These are phyloP conservation scores for Pseudogymnoascus sp. DNA, from an alignment of 2,329 filamentous ascomycete genomes.

Conservation along the genomic window DNA sequence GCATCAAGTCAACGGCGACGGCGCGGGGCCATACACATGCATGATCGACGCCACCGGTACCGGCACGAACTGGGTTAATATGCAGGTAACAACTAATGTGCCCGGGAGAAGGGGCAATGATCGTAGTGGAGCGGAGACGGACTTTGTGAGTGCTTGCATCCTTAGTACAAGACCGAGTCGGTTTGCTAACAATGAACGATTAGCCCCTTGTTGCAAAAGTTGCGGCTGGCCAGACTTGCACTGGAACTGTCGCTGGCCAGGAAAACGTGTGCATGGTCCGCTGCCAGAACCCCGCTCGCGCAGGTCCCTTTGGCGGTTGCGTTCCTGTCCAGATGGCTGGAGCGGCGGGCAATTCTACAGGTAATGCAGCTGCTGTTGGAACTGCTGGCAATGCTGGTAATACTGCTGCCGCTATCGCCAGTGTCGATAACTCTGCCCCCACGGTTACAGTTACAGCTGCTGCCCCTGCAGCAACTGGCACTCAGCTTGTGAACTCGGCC, in stretches of 20 bases:
- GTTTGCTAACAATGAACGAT: conserved; percentile 14
- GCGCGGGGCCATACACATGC: conserved; percentile 48
- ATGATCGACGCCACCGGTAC: conserved; percentile 56
- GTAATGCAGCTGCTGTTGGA: conserved; percentile 12
- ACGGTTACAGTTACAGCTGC: background rate
- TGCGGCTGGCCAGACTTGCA: conserved; percentile 47
- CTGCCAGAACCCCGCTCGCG: conserved; percentile 51
- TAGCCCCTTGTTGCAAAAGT: conserved; percentile 50
- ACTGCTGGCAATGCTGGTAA: background rate
- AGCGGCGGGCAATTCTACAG: conserved; percentile 14
- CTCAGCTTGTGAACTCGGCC: background rate
- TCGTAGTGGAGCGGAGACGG: conserved; percentile 30
- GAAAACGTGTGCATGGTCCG: conserved; percentile 54
- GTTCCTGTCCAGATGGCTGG: conserved; percentile 44
- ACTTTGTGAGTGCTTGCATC: conserved; percentile 27
- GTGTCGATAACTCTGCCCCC: conserved; percentile 7
- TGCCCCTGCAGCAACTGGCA: background rate
- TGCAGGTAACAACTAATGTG: conserved; percentile 46
- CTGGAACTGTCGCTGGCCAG: conserved; percentile 51
- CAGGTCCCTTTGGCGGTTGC: conserved; percentile 55
- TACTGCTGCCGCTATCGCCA: background rate
- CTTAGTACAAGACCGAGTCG: background rate
- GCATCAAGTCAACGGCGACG: conserved; percentile 60
- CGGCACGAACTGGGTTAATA: conserved; percentile 42
- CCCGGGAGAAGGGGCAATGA: conserved; percentile 38